Evolutionary conservation across 805 yeast species (phyloP).

Genomic region (Zygosaccharomyces siamensis): DNA sequence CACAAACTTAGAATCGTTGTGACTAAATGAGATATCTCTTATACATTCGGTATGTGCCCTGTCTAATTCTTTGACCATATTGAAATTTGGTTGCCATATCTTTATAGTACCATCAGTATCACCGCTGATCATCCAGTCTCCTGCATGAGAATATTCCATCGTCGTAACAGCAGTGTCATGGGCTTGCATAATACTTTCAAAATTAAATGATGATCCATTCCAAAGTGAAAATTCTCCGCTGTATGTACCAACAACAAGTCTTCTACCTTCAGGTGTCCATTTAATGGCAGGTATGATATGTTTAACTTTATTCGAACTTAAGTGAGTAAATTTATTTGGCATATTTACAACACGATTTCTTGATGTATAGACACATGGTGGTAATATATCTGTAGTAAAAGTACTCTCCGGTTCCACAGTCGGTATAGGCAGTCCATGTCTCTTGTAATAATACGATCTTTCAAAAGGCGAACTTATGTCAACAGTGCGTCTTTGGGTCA

Average conservation of each 20-base stretch:
- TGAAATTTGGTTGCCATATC: constrained; percentile 97
- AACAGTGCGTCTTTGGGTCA: constrained; percentile 33
- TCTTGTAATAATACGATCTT: constrained; percentile 25
- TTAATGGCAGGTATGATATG: constrained; percentile 85
- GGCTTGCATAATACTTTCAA: constrained; percentile 97
- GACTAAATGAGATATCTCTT: constrained; percentile 83
- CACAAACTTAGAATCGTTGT: constrained; percentile 87
- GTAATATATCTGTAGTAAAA: constrained; percentile 29
- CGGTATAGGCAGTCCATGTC: constrained; percentile 29
- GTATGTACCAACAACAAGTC: constrained; percentile 83
- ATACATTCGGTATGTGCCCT: constrained; percentile 58
- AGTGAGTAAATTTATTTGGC: constrained; percentile 80
- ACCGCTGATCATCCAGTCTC: constrained; percentile 91
- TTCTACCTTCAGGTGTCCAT: constrained; percentile 96
- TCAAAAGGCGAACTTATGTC: constrained; percentile 33
- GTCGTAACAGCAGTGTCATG: constrained; percentile 87
- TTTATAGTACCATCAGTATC: constrained; percentile 89
- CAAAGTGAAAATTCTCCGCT: constrained; percentile 95
- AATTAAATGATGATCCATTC: constrained; percentile 93
- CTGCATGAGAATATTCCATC: constrained; percentile 77
- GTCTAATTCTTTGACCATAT: constrained; percentile 78
- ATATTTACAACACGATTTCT: constrained; percentile 46
- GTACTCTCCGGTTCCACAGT: constrained; percentile 31
- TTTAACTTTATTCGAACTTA: constrained; percentile 83
- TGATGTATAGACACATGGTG: constrained; percentile 27